Base-by-base conservation (phyloP, 768 basidiomycete genomes). In the Agaricus sinodeliciosus region DNA sequence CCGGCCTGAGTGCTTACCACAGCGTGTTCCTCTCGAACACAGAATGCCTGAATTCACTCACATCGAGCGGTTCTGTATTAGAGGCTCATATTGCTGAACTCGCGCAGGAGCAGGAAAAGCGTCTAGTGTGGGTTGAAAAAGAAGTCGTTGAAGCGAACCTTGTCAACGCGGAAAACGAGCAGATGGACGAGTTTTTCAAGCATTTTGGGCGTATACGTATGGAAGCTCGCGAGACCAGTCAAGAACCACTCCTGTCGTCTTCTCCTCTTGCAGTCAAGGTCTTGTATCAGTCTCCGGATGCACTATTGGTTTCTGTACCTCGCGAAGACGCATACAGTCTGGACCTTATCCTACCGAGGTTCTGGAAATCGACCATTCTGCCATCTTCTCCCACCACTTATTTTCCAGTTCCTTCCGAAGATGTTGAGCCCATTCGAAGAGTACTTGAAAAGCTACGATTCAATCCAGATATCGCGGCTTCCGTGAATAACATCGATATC, bases 291-390 rank as follows among this genome's bases (percentile, higher is more conserved):
- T 69, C 72, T 3, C 26, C 61, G 6, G 63, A 67, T 13, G 75
- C 78, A 9, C 76, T 76, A 1, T 67, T 88, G 15, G 56, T 87
- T 42, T 75, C 80, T 1, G 62, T 86, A 31, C 67, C 70, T 31
- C 58, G 62, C 0, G 64, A 63, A 4, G 63, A 71, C 26, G 78
- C 75, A 43, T 62, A 63, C 43, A 63, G 64, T 18, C 71, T 93
- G 56, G 84, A 87, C 57, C 74, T 72, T 9, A 60, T 79, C 57
- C 72, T 90, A n/a, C 91, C 89, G 1, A 75, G 72, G 12, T 85
- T 80, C 69, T 87, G 88, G 80, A 88, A 81, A 57, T 77, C 85
- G 7, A 79, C 79, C 13, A 71, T 81, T 1, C 67, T 94, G 9
- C 83, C 88, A 2, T 44, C 63, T 3, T 55, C 59, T 0, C 81